Conservation (phyloP, 2,329 filamentous ascomycete species). For the Sclerotinia spermophila region DNA sequence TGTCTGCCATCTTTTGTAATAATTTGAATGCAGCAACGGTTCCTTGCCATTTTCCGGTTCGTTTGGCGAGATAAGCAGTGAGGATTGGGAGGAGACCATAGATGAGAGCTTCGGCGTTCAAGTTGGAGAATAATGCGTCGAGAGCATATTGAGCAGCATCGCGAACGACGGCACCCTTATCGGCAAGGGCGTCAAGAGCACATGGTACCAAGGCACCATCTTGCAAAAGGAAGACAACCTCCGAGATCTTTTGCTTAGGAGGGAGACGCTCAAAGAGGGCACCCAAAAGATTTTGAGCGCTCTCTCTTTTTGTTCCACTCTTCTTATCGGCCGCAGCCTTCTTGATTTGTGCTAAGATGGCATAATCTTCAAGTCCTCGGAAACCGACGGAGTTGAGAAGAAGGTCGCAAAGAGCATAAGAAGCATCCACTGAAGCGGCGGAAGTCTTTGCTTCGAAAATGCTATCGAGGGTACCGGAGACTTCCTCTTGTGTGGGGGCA, state of each 20-base stretch:
- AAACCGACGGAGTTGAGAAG: slow-evolving; percentile 63
- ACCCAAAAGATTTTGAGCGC: slow-evolving; percentile 90
- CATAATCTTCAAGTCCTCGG: slow-evolving; percentile 58
- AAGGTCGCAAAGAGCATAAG: slow-evolving; percentile 61
- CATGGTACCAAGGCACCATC: slow-evolving; percentile 69
- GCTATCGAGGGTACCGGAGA: slow-evolving; percentile 60
- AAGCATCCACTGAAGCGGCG: slow-evolving; percentile 55
- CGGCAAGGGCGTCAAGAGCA: slow-evolving; percentile 80
- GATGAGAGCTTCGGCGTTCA: slow-evolving; percentile 79
- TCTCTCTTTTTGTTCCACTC: slow-evolving; percentile 77
- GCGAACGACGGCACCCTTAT: slow-evolving; percentile 84
- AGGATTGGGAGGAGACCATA: slow-evolving; percentile 77
- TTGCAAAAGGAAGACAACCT: slow-evolving; percentile 78
- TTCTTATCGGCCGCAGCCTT: slow-evolving; percentile 94
- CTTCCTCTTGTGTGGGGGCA: slow-evolving; percentile 59
- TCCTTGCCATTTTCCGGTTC: slow-evolving; percentile 95
- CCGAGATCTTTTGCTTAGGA: slow-evolving; percentile 69
- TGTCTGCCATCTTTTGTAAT: slow-evolving; percentile 90
- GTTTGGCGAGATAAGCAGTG: slow-evolving; percentile 71
- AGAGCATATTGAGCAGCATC: slow-evolving; percentile 93
- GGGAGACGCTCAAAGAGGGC: slow-evolving; percentile 91
- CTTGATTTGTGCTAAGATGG: slow-evolving; percentile 59
- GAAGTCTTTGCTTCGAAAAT: slow-evolving; percentile 59
- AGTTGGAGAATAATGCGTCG: slow-evolving; percentile 76
- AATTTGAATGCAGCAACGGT: slow-evolving; percentile 81